These are phyloP conservation scores for Gracilaria caudata DNA, from an alignment of 23 red algal genomes.

Conservation along the genomic window DNA sequence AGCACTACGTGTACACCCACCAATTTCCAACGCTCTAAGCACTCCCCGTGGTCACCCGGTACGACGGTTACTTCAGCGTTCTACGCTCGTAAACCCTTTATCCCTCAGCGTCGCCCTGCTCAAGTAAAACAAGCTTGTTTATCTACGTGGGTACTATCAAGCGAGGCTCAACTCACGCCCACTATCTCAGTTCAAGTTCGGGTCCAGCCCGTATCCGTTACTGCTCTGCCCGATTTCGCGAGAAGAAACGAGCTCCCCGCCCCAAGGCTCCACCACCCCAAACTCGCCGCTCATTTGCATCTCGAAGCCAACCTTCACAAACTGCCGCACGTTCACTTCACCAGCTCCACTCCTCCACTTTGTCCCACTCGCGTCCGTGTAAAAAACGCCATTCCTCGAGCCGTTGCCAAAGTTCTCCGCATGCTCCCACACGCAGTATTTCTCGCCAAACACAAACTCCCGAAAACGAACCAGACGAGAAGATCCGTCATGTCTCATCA, in stretches of 20 bases:
- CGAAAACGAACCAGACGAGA: not conserved
- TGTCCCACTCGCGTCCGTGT: slow-evolving; percentile 34
- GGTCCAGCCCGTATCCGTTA: slow-evolving; percentile 15
- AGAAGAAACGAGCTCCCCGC: not conserved
- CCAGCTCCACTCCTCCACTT: slow-evolving; percentile 24
- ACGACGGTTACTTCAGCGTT: no score
- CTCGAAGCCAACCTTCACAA: slow-evolving; percentile 50
- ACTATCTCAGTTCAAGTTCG: slow-evolving; percentile 8
- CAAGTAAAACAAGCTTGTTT: no score
- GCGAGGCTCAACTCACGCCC: no score
- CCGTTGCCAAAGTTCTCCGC: not conserved
- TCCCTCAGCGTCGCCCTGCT: no score
- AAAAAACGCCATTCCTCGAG: slow-evolving; percentile 25
- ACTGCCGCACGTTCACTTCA: slow-evolving; percentile 27
- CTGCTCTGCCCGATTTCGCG: not conserved
- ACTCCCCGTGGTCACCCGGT: no score
- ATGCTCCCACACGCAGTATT: not conserved
- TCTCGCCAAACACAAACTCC: slow-evolving; percentile 3
- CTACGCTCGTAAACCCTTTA: no score
- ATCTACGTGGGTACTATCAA: no score
- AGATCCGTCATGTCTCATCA: slow-evolving; percentile 3
- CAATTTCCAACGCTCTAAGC: no score
- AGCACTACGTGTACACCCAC: no score
- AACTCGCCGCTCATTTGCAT: slow-evolving; percentile 15
- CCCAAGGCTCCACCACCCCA: slow-evolving; percentile 16